Conservation (phyloP, 2,329 filamentous ascomycete species). For the Penicillium nordicum region DNA sequence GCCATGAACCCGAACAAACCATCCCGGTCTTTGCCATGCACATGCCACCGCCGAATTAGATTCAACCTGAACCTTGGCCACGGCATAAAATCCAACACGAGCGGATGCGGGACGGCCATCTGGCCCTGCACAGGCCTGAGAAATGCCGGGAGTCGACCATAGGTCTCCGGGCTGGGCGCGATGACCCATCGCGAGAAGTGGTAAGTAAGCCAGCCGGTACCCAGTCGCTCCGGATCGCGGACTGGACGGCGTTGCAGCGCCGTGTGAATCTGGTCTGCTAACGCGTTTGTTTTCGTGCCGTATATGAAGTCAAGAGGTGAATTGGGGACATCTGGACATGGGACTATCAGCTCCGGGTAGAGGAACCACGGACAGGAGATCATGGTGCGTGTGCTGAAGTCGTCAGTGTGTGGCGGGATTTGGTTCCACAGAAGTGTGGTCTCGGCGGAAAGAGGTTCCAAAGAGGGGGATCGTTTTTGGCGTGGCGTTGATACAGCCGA, state of each 20-base stretch:
- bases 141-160: conserved; percentile 17
- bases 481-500: background rate
- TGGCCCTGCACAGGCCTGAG: conserved; percentile 20
- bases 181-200: conserved; percentile 24
- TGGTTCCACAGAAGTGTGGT: conserved; percentile 10
- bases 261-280: conserved; percentile 26
- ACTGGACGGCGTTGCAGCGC: conserved; percentile 19
- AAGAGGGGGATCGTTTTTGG: background rate
- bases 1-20: conserved; percentile 15
- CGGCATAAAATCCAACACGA: conserved; percentile 19
- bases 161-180: conserved; percentile 21
- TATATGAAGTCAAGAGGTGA: conserved; percentile 29
- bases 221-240: conserved; percentile 26
- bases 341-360: conserved; percentile 17
- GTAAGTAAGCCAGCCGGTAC: conserved; percentile 22
- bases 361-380: conserved; percentile 17
- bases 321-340: conserved; percentile 18
- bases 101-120: conserved; percentile 18
- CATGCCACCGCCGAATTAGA: conserved; percentile 24
- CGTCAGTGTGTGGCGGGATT: conserved; percentile 17
- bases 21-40: conserved; percentile 15
- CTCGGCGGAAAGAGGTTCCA: background rate
- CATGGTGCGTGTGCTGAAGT: conserved; percentile 5
- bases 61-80: conserved; percentile 26
- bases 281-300: conserved; percentile 24